Conservation (phyloP, 1,139 yeast genomes). For the Candida sp. region DNA sequence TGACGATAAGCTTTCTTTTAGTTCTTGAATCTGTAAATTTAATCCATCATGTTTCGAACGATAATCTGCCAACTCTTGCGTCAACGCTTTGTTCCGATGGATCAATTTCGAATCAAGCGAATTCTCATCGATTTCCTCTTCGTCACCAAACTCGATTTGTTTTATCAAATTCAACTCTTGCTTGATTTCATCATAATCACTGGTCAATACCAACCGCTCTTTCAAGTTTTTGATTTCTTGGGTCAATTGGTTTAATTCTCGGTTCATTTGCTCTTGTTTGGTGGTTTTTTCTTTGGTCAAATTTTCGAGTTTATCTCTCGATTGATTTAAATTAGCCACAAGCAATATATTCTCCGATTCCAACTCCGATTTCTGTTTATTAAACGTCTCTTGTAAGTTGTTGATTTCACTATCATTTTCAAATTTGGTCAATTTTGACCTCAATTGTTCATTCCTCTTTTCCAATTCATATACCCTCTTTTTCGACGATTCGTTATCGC, state of each 20-base stretch:
- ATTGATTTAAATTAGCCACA: conserved; percentile 61
- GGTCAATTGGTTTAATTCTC: conserved; percentile 47
- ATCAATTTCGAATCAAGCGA: conserved; percentile 48
- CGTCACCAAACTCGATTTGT: conserved; percentile 67
- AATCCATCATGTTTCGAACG: conserved; percentile 50
- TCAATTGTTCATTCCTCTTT: conserved; percentile 70
- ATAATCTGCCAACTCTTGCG: conserved; percentile 54
- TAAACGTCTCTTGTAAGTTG: conserved; percentile 28
- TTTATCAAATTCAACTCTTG: conserved; percentile 69
- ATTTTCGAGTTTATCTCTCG: conserved; percentile 29
- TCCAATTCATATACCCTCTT: conserved; percentile 69
- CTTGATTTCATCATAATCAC: conserved; percentile 76
- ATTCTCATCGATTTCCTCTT: conserved; percentile 13
- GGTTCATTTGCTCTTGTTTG: conserved; percentile 29
- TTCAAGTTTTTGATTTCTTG: conserved; percentile 52
- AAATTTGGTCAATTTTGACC: conserved; percentile 57
- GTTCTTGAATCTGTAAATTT: conserved; percentile 27
- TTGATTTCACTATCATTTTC: conserved; percentile 42
- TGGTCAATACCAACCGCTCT: conserved; percentile 39
- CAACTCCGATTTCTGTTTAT: conserved; percentile 47
- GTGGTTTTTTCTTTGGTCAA: conserved; percentile 31
- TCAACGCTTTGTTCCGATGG: conserved; percentile 58
- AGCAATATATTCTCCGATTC: conserved; percentile 67
- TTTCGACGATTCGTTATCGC: conserved; percentile 75
- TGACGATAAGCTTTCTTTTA: conserved; percentile 36